Percentiles rank a stretch among this genome's conserved stretches.
Conservation (phyloP, 192 early-diverging fungal species). For the Coemansia erecta region DNA sequence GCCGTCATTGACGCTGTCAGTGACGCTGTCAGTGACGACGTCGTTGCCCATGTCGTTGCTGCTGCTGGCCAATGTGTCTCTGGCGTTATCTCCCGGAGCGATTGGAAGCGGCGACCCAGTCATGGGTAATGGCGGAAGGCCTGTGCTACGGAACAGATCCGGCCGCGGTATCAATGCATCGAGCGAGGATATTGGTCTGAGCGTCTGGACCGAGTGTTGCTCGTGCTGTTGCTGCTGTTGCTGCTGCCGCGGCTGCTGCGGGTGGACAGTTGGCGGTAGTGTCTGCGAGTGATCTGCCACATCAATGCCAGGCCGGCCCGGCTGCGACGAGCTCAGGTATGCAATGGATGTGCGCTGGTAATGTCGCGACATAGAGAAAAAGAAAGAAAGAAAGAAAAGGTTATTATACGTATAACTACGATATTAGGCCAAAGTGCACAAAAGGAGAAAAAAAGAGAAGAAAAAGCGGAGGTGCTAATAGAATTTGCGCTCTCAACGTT, state of each 20-base stretch:
- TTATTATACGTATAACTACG: neutral
- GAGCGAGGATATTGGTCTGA: neutral
- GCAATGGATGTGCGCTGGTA: slow-evolving; percentile 32
- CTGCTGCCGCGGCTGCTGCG: neutral
- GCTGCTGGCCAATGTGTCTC: neutral
- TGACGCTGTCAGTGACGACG: neutral
- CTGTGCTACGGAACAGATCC: neutral
- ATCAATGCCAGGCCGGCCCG: slow-evolving; percentile 6
- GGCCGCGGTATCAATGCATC: neutral
- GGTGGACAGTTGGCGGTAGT: neutral
- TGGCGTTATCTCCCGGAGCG: neutral
- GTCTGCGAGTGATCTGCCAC: slow-evolving; percentile 15
- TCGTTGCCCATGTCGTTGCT: neutral
- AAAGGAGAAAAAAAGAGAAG: neutral
- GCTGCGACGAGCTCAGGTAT: slow-evolving; percentile 21
- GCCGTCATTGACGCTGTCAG: neutral
- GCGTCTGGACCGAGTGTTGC: slow-evolving; percentile 3
- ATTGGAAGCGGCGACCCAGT: neutral
- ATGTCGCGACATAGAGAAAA: slow-evolving; percentile 7
- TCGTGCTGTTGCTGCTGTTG: neutral
- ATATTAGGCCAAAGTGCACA: neutral
- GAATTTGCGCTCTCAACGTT: too few species aligned
- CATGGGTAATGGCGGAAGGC: neutral
- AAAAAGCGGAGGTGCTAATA: neutral
- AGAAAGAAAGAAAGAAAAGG: slow-evolving; percentile 3